Evolutionary conservation across 169 alveolate species (phyloP), one percentile per base, ranked within the genome.

Genomic region (Plasmodium blacklocki): DNA sequence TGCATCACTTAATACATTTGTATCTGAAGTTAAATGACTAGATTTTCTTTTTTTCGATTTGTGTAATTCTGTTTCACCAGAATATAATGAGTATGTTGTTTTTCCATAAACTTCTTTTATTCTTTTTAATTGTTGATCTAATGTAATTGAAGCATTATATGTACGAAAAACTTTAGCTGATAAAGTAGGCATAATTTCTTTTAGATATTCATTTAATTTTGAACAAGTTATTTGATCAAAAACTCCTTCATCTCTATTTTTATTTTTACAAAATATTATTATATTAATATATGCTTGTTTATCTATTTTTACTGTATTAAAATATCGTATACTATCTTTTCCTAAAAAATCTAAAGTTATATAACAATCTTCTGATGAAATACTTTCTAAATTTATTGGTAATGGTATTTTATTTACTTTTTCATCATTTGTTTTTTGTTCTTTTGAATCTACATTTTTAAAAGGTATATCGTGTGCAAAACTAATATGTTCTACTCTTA

Each of bases 111-210:
- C 73, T 49, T 66, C 91, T 62, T 91, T 68, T 67, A 92, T 62
- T 88, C 95, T 95, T 50, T 87, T 96, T 67, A 99, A 94, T 89
- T 97, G 97, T 66, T 95, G 93, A 93, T 98, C 97, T 60, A 99
- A 93, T 6, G 99, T 98, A 73, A 97, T 95, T 32, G 99, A 98
- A 39, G 99, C 99, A 93, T 99, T 99, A 94, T 98, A 99, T 21
- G 99, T 99, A 91, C 99, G 97, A 91, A 99, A 99, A 14, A 99
- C 99, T 95, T 99, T 99, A 0, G 99, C 99, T 15, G 99, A 95
- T 58, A 99, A 94, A 47, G 98, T 99, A 14, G 96, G 98, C 99
- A 99, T 98, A 86, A 98, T 94, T 66, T 95, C 98, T 93, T 98
- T 98, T 88, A 99, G 95, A 89, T 98, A 98, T 52, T 97, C 99